Base-by-base conservation (phyloP, 2,329 filamentous ascomycete genomes). In the Scedosporium aurantiacum region DNA sequence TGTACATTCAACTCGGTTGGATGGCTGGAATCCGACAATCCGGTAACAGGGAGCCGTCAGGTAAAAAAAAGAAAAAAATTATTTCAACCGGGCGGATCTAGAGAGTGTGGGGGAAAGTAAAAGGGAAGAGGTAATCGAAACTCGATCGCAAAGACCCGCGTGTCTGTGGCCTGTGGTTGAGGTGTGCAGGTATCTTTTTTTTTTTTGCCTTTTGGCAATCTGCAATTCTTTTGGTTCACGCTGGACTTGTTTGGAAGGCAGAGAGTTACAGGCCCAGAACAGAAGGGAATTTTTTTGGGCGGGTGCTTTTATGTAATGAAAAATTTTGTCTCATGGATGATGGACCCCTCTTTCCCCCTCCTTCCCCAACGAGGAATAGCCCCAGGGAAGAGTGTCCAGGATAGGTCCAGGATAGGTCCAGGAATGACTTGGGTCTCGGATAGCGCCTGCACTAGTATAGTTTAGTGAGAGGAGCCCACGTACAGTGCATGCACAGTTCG, bases 251-350 rank as follows among this genome's bases (percentile, higher is more conserved):
- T 23, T 47, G n/a, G 50, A 54, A 23, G 50, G 50, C 21, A 28
- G 50, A 54, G 21, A n/a, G 50, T 54, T 28, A 60, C 45, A 60
- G 58, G 47, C 27, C 23, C 27, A 55, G 28, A 32, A 37, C 23
- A 37, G 23, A 32, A 57, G 58, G 21, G 23, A 52, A 50, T 27
- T 28, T 54, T 54, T 28, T 54, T 40, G 58, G 58, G 58, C 28
- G 47, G 41, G 27, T 40, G 58, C 58, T 60, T 60, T 60, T 60
- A 60, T 60, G 58, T 60, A 60, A 60, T 60, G 32, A 41, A 55
- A 60, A 60, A 55, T 54, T 54, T 54, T 54, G 50, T 54, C 50
- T 54, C 21, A 27, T 27, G 50, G 50, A 54, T 37, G 32, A 37
- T 37, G 21, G 12, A 18, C 50, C 50, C 23, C 50, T 54, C 23